Base-by-base conservation (phyloP, 306 rosid species). In the Macrotyloma uniflorum region DNA sequence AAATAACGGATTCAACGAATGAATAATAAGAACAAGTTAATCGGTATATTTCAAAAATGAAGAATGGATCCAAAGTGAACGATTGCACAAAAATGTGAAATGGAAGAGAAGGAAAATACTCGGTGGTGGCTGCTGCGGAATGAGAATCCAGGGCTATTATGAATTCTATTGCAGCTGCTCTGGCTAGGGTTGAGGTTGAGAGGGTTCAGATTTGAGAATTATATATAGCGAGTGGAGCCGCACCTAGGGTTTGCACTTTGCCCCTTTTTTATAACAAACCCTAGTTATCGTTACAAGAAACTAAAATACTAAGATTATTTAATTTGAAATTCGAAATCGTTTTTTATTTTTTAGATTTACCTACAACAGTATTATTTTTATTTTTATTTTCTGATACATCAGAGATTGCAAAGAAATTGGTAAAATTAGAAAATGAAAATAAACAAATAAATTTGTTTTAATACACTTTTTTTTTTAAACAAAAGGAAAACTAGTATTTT, bases 171-270 rank as follows among this genome's bases (percentile, higher is more conserved):
- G 28, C 22, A 8, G 16, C 12, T 3, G 61, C 30, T 51, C 5
- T 10, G 0, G 36, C 14, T 68, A 33, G 36, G 77, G 38, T 72
- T 33, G 16, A 35, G 6, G 0, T 1, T 50, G 6, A 0, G 7
- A 38, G 1, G 18, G 6, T 4, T 12, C 13, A 8, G 67, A 54
- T 40, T 13, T 32, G 42, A 5, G 51, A n/a, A 40, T 65, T n/a
- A 66, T 77, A 54, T 38, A 54, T 54, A 54, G 69, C 30, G 46
- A 42, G 69, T 13, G 82, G 20, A 19, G 59, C 23, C 30, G 59
- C 81, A 26, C 32, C 74, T 3, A 5, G 8, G 33, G 72, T 14
- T 32, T 38, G 10, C 35, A 47, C 5, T 28, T 47, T 23, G 10
- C 2, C n/a, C 16, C 4, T 16, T 32, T 63, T 33, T 16, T 64